Conservation (phyloP, 345 rosid genomes). For the Citrus australasica region DNA sequence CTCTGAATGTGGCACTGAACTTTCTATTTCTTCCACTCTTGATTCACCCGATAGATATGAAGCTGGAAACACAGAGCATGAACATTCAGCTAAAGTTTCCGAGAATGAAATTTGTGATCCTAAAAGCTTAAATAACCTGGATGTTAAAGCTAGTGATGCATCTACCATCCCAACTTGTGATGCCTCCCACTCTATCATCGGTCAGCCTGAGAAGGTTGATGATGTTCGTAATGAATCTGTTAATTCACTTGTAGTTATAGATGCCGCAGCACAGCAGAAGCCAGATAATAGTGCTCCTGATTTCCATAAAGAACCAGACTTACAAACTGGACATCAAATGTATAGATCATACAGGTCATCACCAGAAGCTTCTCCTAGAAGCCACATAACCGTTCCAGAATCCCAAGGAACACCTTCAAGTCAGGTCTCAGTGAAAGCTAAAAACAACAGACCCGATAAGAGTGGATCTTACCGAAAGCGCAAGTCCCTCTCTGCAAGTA, state of each 20-base stretch:
- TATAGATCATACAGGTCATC: constrained; percentile 39
- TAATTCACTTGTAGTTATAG: constrained; percentile 22
- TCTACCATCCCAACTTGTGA: constrained; percentile 20
- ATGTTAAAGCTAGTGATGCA: constrained; percentile 34
- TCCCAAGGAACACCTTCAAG: constrained; percentile 88
- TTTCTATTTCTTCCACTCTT: constrained; percentile 84
- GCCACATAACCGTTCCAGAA: constrained; percentile 60
- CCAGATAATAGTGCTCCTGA: constrained; percentile 37
- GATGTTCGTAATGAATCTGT: constrained; percentile 29
- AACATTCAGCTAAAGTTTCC: constrained; percentile 34
- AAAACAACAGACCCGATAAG: constrained; percentile 47
- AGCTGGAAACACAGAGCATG: constrained; percentile 37
- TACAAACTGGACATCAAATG: constrained; percentile 39
- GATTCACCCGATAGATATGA: constrained; percentile 79
- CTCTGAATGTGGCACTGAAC: constrained; percentile 91
- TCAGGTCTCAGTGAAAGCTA: constrained; percentile 59
- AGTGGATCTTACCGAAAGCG: constrained; percentile 52
- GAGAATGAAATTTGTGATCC: constrained; percentile 34
- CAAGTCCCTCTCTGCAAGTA: constrained; percentile 47
- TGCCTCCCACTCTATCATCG: constrained; percentile 16
- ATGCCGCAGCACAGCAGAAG: constrained; percentile 28
- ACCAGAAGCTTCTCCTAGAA: constrained; percentile 58
- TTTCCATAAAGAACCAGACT: constrained; percentile 24
- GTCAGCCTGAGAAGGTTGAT: constrained; percentile 34
- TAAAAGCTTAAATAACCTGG: constrained; percentile 22